phyloP scores from a whole-genome alignment of 139 green algal species.

The Picochlorum sp. region DNA sequence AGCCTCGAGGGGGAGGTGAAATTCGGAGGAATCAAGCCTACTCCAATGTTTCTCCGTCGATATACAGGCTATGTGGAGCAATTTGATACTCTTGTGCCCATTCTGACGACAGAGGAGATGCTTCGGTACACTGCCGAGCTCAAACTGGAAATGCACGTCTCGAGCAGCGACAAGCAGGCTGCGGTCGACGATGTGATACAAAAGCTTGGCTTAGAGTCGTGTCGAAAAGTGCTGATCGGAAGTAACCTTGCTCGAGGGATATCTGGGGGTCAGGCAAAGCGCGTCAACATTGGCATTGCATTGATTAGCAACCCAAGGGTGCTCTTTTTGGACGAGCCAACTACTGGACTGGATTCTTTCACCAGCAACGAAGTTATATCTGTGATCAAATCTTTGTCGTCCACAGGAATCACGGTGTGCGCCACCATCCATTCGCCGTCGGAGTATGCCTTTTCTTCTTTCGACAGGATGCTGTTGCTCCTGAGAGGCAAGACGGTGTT shows the following conservation, averaged over 20 bases:
- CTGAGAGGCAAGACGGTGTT: constrained; percentile 33
- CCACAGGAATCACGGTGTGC: constrained; percentile 38
- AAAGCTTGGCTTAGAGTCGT: constrained; percentile 2
- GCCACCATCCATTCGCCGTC: constrained; percentile 50
- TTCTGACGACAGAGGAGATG: constrained; percentile 30
- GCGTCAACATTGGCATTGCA: constrained; percentile 19
- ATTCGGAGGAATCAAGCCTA: constrained; percentile 59
- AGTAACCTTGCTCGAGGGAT: constrained; percentile 6
- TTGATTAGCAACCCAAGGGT: constrained; percentile 43
- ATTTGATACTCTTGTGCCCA: constrained; percentile 39
- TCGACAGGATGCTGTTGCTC: constrained; percentile 48
- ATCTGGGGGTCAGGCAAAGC: constrained; percentile 11
- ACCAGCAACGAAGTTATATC: constrained; percentile 47
- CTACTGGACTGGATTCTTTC: constrained; percentile 51
- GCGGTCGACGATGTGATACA: constrained; percentile 11
- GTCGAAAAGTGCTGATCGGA: constrained; percentile 9
- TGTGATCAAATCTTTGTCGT: constrained; percentile 26
- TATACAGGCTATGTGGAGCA: constrained; percentile 75
- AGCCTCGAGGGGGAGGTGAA: constrained; percentile 40
- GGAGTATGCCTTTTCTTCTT: constrained; percentile 36
- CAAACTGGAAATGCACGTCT: constrained; percentile 15
- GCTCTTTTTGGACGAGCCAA: constrained; percentile 54
- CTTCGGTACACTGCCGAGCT: constrained; percentile 34
- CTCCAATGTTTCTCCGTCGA: constrained; percentile 51
- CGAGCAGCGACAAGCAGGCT: background rate